Conservation (phyloP, 768 basidiomycete species). For the Sarcodon sp. region DNA sequence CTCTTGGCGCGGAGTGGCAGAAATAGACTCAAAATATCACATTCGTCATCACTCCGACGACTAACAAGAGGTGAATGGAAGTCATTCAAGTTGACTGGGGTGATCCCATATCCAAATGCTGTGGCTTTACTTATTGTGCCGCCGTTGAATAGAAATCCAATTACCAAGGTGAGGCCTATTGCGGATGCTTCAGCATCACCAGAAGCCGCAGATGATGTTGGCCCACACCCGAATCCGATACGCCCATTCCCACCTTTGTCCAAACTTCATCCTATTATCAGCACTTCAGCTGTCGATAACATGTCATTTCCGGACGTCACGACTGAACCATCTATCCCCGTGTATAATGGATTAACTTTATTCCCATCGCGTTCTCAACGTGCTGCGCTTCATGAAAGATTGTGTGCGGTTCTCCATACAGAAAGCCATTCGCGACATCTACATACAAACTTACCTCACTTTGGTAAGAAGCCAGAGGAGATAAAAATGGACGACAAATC, state of each 20-base stretch:
- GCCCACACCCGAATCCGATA: background rate
- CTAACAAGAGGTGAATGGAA: constrained; percentile 53
- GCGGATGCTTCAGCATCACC: constrained; percentile 6
- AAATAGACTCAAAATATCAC: constrained; percentile 10
- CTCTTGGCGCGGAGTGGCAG: constrained; percentile 36
- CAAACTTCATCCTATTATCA: constrained; percentile 13
- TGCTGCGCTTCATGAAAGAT: constrained; percentile 35
- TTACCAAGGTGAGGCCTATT: constrained; percentile 28
- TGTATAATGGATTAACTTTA: constrained; percentile 53
- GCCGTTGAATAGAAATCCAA: constrained; percentile 42
- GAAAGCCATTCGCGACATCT: constrained; percentile 25
- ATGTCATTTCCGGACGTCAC: no score
- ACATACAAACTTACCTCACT: background rate
- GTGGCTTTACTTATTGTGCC: constrained; percentile 61
- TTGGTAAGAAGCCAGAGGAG: background rate
- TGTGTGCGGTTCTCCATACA: constrained; percentile 32
- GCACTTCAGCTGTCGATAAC: no score
- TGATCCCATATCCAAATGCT: constrained; percentile 37
- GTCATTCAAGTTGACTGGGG: constrained; percentile 28
- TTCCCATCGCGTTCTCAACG: constrained; percentile 56
- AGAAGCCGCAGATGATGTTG: constrained; percentile 1
- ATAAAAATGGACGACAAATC: constrained; percentile 24
- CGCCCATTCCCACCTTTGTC: constrained; percentile 14
- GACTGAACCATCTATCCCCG: constrained; percentile 25
- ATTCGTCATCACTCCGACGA: constrained; percentile 37